Conservation (phyloP, 805 yeast species). For the Teunomyces panamensis region DNA sequence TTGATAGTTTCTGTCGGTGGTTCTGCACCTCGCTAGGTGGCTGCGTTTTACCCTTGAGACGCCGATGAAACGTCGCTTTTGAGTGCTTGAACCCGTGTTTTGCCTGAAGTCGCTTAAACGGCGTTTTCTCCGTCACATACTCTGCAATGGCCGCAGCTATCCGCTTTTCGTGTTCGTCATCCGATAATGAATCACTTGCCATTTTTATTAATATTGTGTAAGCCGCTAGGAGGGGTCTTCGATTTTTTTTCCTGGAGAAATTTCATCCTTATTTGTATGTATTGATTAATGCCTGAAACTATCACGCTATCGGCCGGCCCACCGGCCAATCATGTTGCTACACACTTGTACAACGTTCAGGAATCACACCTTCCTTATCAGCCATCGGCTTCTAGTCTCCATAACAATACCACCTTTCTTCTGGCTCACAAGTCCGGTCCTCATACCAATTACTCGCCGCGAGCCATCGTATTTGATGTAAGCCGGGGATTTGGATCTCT, state of each 20-base stretch:
- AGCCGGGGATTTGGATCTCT: conserved; percentile 74
- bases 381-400: conserved; percentile 43
- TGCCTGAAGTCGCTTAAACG: not conserved
- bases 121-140: not conserved
- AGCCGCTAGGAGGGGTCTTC: not conserved
- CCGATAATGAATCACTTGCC: not conserved
- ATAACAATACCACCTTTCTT: conserved; percentile 42
- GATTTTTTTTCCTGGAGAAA: not conserved
- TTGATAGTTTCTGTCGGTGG: not conserved
- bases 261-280: not conserved
- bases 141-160: not conserved
- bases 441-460: conserved; percentile 63
- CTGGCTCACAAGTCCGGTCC: conserved; percentile 13
- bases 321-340: conserved; percentile 64
- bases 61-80: conserved; percentile 1
- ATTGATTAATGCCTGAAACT: conserved; percentile 49
- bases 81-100: conserved; percentile 1
- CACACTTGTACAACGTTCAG: conserved; percentile 81
- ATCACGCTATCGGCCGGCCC: conserved; percentile 64
- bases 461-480: conserved; percentile 80
- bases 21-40: not conserved
- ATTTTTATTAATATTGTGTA: not conserved
- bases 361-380: conserved; percentile 61
- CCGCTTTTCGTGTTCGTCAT: not conserved
- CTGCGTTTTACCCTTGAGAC: not conserved